Evolutionary conservation across 306 rosid genomes (phyloP).

Genomic region (Glycyrrhiza uralensis): DNA sequence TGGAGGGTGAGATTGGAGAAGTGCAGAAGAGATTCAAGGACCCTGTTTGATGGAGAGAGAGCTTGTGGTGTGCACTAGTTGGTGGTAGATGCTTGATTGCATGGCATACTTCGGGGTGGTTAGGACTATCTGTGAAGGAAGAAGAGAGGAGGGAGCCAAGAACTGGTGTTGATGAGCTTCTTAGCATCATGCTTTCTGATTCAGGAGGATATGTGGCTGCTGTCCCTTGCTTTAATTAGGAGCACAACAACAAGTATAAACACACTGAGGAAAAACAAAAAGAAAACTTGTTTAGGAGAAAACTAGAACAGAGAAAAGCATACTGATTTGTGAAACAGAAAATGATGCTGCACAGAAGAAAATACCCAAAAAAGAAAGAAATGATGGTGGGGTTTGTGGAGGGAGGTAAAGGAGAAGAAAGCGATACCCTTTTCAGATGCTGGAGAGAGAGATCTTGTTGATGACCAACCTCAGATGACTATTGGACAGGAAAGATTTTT

Average conservation of each 20-base stretch:
- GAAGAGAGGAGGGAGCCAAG: slow-evolving; percentile 72
- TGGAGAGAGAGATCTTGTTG: background rate
- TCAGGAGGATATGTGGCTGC: slow-evolving; percentile 13
- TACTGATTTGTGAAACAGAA: background rate
- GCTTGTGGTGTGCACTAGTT: slow-evolving; percentile 26
- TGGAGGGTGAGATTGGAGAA: slow-evolving; percentile 73
- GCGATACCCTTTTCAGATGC: slow-evolving; percentile 28
- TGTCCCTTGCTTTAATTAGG: background rate
- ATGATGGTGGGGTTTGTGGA: background rate
- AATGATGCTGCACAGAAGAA: background rate
- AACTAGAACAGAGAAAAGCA: background rate
- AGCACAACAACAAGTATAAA: background rate
- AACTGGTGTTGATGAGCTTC: slow-evolving; percentile 88
- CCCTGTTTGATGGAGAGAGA: slow-evolving; percentile 40
- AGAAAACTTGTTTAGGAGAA: background rate
- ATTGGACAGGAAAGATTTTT: no score
- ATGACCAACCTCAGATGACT: background rate
- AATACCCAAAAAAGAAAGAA: background rate
- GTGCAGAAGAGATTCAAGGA: slow-evolving; percentile 39
- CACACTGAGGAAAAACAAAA: background rate
- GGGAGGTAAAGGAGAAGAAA: background rate
- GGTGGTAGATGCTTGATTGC: slow-evolving; percentile 40
- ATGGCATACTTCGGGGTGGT: slow-evolving; percentile 40
- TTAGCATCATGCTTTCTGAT: slow-evolving; percentile 57
- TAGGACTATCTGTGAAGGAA: slow-evolving; percentile 56